Percentiles rank a stretch among this genome's conserved stretches.
phyloP scores from a whole-genome alignment of 148 eudicot genomes.

The Polygonum maritimum region DNA sequence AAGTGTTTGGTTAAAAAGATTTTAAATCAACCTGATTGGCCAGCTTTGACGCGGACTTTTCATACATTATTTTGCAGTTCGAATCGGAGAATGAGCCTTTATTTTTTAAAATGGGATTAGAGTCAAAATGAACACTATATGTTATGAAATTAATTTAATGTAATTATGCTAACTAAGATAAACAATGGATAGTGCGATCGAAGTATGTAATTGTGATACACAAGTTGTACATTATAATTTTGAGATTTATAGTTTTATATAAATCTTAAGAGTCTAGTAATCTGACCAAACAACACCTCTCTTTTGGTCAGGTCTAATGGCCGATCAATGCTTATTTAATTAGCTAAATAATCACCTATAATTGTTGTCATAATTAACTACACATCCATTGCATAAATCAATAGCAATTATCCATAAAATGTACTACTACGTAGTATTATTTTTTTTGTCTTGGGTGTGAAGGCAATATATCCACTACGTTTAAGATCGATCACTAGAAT shows the following conservation, averaged over 20 bases:
- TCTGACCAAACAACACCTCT: too few relatives aligned
- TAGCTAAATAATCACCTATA: too few relatives aligned
- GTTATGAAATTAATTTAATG: not conserved
- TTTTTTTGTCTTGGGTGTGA: not conserved
- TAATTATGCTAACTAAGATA: not conserved
- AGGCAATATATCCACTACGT: not conserved
- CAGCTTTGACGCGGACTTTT: not conserved
- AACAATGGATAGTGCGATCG: not conserved
- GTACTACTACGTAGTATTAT: not conserved
- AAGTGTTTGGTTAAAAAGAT: not conserved
- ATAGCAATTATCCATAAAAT: too few relatives aligned
- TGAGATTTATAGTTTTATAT: not conserved
- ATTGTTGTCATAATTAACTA: too few relatives aligned
- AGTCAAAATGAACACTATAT: not conserved
- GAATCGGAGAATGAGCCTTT: not conserved
- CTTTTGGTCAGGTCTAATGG: too few relatives aligned
- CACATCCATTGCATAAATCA: too few relatives aligned
- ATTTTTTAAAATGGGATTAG: not conserved
- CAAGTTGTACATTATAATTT: not conserved
- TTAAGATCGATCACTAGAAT: not conserved
- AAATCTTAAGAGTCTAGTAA: too few relatives aligned
- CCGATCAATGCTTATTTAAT: too few relatives aligned
- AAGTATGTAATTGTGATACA: not conserved
- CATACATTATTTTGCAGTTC: not conserved
- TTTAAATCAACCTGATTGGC: not conserved